phyloP scores from a whole-genome alignment of 805 yeast species.

The Wilhelminamyces savonicus region DNA sequence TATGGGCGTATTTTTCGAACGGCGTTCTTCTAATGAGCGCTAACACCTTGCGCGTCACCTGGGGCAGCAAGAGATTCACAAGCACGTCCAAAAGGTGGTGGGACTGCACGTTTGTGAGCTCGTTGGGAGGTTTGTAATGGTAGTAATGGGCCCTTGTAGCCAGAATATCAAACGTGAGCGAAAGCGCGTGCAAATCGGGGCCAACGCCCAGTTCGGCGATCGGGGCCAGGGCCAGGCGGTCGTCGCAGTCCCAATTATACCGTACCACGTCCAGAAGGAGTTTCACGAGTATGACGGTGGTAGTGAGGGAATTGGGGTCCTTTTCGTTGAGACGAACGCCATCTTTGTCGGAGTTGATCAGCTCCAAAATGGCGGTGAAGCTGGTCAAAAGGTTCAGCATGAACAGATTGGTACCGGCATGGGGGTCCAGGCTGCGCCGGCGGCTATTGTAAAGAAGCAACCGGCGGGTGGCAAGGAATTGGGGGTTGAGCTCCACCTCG shows the following conservation, averaged over 20 bases:
- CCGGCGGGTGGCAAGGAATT: slow-evolving; percentile 25
- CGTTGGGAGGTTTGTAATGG: slow-evolving; percentile 23
- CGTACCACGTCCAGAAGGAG: slow-evolving; percentile 23
- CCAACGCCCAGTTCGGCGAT: not conserved
- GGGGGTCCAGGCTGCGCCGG: too few species aligned
- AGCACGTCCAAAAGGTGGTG: slow-evolving; percentile 21
- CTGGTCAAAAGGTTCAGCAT: slow-evolving; percentile 14
- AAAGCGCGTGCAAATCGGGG: slow-evolving; percentile 1
- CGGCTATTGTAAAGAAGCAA: slow-evolving; percentile 15
- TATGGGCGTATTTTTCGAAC: slow-evolving; percentile 1
- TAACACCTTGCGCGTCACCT: slow-evolving; percentile 21
- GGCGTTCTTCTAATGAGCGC: slow-evolving; percentile 15
- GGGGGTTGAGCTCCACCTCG: slow-evolving; percentile 37
- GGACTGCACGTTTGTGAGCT: slow-evolving; percentile 13
- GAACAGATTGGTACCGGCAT: slow-evolving; percentile 10
- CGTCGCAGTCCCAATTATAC: slow-evolving; percentile 21
- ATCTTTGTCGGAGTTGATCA: slow-evolving; percentile 17
- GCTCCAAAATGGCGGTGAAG: slow-evolving; percentile 17
- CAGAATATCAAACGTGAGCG: slow-evolving; percentile 6
- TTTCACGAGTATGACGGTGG: slow-evolving; percentile 26
- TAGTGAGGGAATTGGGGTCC: slow-evolving; percentile 23
- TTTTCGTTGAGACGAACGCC: slow-evolving; percentile 17
- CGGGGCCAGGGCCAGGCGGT: slow-evolving; percentile 2
- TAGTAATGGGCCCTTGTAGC: slow-evolving; percentile 20
- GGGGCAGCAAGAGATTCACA: slow-evolving; percentile 22